These are phyloP conservation scores for Penicillium sclerotiorum DNA, from an alignment of 2,329 filamentous ascomycete species.

Conservation along the genomic window DNA sequence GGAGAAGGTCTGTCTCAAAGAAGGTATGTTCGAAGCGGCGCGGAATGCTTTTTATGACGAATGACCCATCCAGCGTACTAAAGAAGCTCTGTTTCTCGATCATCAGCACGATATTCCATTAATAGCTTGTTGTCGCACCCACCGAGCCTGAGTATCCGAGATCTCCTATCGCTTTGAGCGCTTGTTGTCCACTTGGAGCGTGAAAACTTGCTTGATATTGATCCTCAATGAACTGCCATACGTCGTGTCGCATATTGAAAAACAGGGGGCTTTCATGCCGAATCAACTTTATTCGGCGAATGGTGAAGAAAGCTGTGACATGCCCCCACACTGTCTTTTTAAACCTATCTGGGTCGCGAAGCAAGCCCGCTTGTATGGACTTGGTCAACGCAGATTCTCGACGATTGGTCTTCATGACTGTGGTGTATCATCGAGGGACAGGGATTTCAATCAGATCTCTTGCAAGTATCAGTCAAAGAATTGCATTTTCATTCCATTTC, in stretches of 20 bases:
- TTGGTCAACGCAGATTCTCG: conserved; percentile 28
- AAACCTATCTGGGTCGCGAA: conserved; percentile 30
- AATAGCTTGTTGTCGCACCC: conserved; percentile 7
- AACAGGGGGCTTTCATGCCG: conserved; percentile 55
- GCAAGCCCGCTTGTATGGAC: conserved; percentile 35
- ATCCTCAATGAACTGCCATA: conserved; percentile 58
- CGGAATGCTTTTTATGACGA: conserved; percentile 71
- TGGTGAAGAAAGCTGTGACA: conserved; percentile 57
- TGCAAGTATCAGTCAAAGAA: too few species aligned
- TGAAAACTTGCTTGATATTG: conserved; percentile 60
- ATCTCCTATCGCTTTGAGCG: conserved; percentile 63
- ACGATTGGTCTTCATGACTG: conserved; percentile 26
- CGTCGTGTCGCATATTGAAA: conserved; percentile 51
- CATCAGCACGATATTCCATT: background rate
- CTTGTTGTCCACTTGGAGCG: conserved; percentile 41
- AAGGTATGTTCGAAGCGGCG: conserved; percentile 71
- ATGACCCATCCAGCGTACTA: conserved; percentile 66
- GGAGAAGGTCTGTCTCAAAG: conserved; percentile 67
- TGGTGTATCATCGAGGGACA: too few species aligned
- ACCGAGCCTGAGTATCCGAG: conserved; percentile 74
- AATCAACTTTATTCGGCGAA: conserved; percentile 54
- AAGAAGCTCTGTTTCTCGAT: conserved; percentile 63
- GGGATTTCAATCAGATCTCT: too few species aligned
- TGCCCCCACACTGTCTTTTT: conserved; percentile 43
- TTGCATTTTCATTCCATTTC: too few species aligned